A percentile compares a stretch with the other conserved stretches of the same genome.
Evolutionary conservation across 345 rosid genomes (phyloP).

Genomic region (Hevea brasiliensis): DNA sequence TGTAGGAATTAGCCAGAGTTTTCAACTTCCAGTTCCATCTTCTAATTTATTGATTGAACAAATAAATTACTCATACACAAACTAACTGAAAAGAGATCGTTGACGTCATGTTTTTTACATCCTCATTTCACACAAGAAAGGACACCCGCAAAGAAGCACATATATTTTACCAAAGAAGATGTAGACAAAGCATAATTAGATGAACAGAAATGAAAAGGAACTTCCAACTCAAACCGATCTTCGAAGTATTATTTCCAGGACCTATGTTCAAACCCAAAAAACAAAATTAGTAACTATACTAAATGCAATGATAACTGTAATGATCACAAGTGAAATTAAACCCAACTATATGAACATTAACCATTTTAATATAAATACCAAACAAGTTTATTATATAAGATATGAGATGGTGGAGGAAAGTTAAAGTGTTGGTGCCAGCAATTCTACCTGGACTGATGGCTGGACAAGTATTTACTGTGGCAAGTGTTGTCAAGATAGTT

Average conservation of each 20-base stretch:
- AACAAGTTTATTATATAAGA: too few relatives aligned
- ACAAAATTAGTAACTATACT: too few relatives aligned
- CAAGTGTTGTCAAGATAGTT: slow-evolving; percentile 42
- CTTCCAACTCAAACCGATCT: slow-evolving; percentile 33
- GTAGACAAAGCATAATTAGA: slow-evolving; percentile 34
- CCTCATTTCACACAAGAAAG: background rate
- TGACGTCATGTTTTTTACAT: background rate
- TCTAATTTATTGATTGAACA: background rate
- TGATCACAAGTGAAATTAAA: too few relatives aligned
- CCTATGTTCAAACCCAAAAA: slow-evolving; percentile 28
- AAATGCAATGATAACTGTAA: too few relatives aligned
- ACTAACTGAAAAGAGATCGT: background rate
- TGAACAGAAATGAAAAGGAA: slow-evolving; percentile 27
- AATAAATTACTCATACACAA: background rate
- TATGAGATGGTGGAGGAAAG: too few relatives aligned
- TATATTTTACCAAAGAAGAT: slow-evolving; percentile 22
- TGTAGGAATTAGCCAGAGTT: too few relatives aligned
- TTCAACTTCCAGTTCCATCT: background rate
- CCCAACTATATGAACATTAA: too few relatives aligned
- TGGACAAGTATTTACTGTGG: slow-evolving; percentile 41
- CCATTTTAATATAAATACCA: too few relatives aligned
- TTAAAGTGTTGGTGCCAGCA: background rate
- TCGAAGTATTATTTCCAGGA: slow-evolving; percentile 29
- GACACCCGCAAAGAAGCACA: background rate
- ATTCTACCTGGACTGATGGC: slow-evolving; percentile 23